These are phyloP conservation scores for Colletotrichum musicola DNA, from an alignment of 2,329 filamentous ascomycete species.

Conservation along the genomic window DNA sequence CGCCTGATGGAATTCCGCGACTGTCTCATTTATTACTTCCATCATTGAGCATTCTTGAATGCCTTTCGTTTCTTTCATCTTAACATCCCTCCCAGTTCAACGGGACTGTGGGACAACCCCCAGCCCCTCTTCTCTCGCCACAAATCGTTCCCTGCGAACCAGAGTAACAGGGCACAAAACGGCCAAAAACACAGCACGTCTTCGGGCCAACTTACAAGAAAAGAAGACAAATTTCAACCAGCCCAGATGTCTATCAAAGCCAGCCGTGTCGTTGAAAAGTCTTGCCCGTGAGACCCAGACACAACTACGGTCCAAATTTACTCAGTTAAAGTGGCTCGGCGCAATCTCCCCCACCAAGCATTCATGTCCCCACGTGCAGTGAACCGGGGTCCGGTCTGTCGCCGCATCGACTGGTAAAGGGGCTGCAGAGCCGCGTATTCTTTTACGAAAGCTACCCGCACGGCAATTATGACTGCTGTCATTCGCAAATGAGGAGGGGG, in stretches of 20 bases:
- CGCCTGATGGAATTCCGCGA: too few species aligned
- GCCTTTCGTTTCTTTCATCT: too few species aligned
- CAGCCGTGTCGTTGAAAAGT: constrained; percentile 1
- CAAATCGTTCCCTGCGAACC: too few species aligned
- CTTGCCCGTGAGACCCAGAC: constrained; percentile 1
- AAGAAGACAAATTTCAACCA: background rate
- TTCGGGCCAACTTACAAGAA: background rate
- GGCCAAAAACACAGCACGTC: background rate
- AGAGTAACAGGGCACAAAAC: too few species aligned
- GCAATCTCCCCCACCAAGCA: constrained; percentile 33
- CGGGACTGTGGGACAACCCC: too few species aligned
- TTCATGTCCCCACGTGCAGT: constrained; percentile 26
- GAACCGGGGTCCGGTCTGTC: constrained; percentile 27
- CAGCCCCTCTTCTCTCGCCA: too few species aligned
- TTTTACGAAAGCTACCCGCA: constrained; percentile 19
- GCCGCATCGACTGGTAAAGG: constrained; percentile 28
- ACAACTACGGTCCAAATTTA: constrained; percentile 12
- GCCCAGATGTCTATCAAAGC: background rate
- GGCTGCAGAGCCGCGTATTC: constrained; percentile 28
- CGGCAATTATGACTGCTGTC: background rate
- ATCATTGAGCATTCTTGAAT: too few species aligned
- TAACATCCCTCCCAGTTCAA: too few species aligned
- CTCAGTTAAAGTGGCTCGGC: constrained; percentile 31
- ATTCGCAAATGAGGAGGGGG: constrained; percentile 3
- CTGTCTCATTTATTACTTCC: too few species aligned